Conservation (phyloP, 73 alveolate species). For the Symbiodinium pilosum region DNA sequence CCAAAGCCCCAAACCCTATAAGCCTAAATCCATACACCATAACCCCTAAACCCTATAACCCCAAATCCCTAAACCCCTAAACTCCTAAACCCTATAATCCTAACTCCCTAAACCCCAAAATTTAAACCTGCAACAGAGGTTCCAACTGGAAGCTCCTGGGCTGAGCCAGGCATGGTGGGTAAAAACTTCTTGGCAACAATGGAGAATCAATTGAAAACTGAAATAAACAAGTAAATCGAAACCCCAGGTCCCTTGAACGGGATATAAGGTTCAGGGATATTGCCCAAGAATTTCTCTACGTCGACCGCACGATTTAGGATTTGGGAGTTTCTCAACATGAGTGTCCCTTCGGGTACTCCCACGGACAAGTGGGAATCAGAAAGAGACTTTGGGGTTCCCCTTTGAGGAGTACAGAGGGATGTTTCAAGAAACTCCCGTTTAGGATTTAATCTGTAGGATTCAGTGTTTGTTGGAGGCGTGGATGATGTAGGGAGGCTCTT, state of each 20-base stretch:
- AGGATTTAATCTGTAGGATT: neutral
- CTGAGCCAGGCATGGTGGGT: neutral
- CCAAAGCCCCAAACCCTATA: neutral
- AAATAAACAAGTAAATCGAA: no score
- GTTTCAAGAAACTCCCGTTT: neutral
- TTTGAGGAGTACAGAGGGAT: neutral
- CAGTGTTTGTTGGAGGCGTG: no score
- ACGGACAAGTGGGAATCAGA: no score
- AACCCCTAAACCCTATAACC: neutral
- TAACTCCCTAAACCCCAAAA: neutral
- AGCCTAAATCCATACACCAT: neutral
- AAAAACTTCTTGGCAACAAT: no score
- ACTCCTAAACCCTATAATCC: neutral
- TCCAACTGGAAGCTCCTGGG: constrained; percentile 8
- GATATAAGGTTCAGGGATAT: no score
- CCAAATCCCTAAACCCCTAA: neutral
- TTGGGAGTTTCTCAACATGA: neutral
- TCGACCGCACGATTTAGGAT: neutral
- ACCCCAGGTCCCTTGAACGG: no score
- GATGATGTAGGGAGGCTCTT: no score
- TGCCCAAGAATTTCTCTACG: no score
- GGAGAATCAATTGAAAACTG: no score
- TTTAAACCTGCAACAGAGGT: neutral
- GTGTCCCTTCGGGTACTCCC: no score
- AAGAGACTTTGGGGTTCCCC: neutral